These are phyloP conservation scores for Fraxinus excelsior DNA, from an alignment of 257 asterid genomes.

Conservation along the genomic window DNA sequence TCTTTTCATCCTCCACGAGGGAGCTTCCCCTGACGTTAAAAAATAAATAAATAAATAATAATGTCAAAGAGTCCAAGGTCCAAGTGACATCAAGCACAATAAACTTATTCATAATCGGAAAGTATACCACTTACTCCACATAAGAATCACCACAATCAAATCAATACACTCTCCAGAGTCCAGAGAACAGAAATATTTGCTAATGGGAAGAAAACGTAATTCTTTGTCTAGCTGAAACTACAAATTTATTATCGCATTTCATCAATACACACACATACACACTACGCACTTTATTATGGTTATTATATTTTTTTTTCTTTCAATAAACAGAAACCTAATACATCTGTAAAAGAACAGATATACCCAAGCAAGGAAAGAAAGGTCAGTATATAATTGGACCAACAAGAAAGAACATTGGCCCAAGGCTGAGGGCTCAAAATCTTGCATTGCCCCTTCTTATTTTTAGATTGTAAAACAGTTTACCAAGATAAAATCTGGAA, in stretches of 20 bases:
- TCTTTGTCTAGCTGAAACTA: conserved; percentile 3
- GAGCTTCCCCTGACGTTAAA: not conserved
- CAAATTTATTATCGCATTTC: not conserved
- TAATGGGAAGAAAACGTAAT: not conserved
- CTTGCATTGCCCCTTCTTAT: conserved; percentile 2
- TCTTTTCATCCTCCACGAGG: not conserved
- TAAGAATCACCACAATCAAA: not conserved
- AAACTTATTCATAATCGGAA: not conserved
- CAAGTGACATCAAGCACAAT: not conserved
- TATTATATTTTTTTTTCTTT: too few species aligned
- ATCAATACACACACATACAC: too few species aligned
- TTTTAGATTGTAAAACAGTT: conserved; percentile 9
- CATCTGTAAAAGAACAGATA: not conserved
- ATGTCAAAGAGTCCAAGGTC: not conserved
- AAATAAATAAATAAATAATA: too few species aligned
- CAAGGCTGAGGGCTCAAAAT: not conserved
- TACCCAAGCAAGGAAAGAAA: not conserved
- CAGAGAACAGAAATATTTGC: not conserved
- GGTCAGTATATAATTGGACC: not conserved
- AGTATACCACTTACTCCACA: not conserved
- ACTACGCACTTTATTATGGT: too few species aligned
- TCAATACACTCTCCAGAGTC: not conserved
- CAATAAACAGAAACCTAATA: not conserved
- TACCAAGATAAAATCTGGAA: not conserved
- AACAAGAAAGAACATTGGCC: not conserved